Evolutionary conservation across 371 early-diverging fungal species (phyloP).

Genomic region (Mortierella sp.): DNA sequence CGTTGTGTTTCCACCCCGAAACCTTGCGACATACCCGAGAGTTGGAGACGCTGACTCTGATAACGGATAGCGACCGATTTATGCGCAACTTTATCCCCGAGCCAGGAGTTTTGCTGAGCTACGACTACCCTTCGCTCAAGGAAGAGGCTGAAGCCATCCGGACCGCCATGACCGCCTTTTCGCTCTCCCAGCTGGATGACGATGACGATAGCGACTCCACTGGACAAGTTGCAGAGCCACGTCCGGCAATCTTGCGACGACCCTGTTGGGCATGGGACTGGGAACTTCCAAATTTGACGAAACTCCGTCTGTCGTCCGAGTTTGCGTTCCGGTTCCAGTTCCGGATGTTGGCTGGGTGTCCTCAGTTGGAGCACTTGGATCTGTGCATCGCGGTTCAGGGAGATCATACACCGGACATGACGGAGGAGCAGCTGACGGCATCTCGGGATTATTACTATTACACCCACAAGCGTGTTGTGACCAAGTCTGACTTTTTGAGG

Average conservation of each 20-base stretch:
- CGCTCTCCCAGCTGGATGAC: not conserved
- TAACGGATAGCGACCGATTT: not conserved
- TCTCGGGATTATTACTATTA: slow-evolving; percentile 5
- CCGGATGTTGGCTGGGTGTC: slow-evolving; percentile 30
- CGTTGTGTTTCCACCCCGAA: slow-evolving; percentile 18
- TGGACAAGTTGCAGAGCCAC: not conserved
- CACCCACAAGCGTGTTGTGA: not conserved
- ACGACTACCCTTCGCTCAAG: not conserved
- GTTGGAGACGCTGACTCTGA: slow-evolving; percentile 14
- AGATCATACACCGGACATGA: slow-evolving; percentile 9
- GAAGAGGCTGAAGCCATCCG: not conserved
- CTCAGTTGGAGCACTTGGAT: slow-evolving; percentile 17
- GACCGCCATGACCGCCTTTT: not conserved
- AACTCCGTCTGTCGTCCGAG: slow-evolving; percentile 14
- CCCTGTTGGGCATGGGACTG: slow-evolving; percentile 38
- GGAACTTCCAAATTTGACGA: slow-evolving; percentile 14
- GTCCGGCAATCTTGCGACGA: slow-evolving; percentile 7
- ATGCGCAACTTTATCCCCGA: slow-evolving; percentile 8
- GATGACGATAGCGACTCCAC: not conserved
- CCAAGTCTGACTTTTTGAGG: slow-evolving; percentile 1
- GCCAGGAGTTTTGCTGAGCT: not conserved
- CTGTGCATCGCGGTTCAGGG: slow-evolving; percentile 12
- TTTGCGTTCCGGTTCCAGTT: slow-evolving; percentile 35
- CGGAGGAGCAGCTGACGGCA: slow-evolving; percentile 3
- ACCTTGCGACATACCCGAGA: slow-evolving; percentile 1